Evolutionary conservation across 371 early-diverging fungal genomes (phyloP), one percentile per base, ranked within the genome.

Genomic region (Dichotomocladium elegans): DNA sequence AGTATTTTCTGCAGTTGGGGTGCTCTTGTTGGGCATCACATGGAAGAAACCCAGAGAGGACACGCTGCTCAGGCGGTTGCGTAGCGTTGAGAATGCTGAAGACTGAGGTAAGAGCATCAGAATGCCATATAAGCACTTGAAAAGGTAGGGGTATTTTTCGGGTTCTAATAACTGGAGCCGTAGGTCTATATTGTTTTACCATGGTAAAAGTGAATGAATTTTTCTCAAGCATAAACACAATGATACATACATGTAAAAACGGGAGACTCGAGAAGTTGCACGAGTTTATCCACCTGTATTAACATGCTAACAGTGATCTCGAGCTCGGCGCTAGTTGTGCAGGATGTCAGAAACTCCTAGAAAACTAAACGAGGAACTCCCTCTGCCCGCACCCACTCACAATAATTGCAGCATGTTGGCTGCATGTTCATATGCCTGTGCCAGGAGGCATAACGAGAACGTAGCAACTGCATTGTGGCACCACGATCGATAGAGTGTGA

Each of bases 41-140:
- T 82, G 63, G 6, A 86, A 67, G 46, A 78, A 79, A 8, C 83
- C 83, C 58, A 86, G 64, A 3, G 85, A 74, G 22, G 77, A 78
- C 19, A 91, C 87, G 47, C 88, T 82, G 40, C 85, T 88, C 50
- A 96, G 63, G 12, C 96, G 83, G 61, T 91, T 95, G 27, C 93
- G 75, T 44, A 96, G 67, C 1, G 93, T 94, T 0, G 88, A 91
- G 79, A 94, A 96, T 6, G 96, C 95, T 17, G 84, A 81, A 24
- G 88, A 87, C 65, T 96, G 96, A 24, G 96, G 96, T 26, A 96
- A 66, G 35, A 96, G 77, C 95, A 96, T 94, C 63, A 96, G 60
- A 15, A 96, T 68, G 4, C 95, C 95, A 64, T 93, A 96, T 9
- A 96, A 76, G 45, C 90, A 89, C 53, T 93, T 91, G 74, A 83